phyloP scores from a whole-genome alignment of 371 early-diverging fungal species.

The Smittium culicis region DNA sequence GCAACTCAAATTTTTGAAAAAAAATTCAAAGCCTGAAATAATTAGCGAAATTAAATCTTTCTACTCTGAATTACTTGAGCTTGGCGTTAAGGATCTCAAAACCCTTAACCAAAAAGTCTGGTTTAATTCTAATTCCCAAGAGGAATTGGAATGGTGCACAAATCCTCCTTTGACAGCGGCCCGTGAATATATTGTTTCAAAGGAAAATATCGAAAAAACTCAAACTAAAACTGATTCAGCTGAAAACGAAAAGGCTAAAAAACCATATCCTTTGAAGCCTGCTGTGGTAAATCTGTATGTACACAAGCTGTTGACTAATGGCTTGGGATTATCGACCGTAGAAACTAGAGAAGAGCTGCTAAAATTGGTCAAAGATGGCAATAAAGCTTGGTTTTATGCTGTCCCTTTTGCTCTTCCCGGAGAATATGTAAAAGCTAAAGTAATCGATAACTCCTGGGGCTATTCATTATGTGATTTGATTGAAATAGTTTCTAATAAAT shows the following conservation, averaged over 20 bases:
- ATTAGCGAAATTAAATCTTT: conserved; percentile 5
- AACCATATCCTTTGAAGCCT: not conserved
- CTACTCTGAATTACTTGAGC: not conserved
- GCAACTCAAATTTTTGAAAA: conserved; percentile 1
- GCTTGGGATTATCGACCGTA: conserved; percentile 23
- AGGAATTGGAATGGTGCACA: conserved; percentile 4
- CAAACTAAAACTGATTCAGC: not conserved
- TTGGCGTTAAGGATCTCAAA: not conserved
- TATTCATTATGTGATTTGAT: conserved; percentile 43
- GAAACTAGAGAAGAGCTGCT: conserved; percentile 19
- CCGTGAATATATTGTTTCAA: conserved; percentile 3
- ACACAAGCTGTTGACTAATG: conserved; percentile 23
- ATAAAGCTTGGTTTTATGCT: conserved; percentile 34
- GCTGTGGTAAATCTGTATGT: conserved; percentile 15
- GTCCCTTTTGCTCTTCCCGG: conserved; percentile 39
- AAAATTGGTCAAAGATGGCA: conserved; percentile 12
- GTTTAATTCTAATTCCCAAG: not conserved
- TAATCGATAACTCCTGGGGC: conserved; percentile 40
- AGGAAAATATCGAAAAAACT: conserved; percentile 3
- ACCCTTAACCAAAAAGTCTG: not conserved
- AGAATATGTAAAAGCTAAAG: conserved; percentile 34
- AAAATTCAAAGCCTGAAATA: conserved; percentile 1
- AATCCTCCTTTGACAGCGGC: not conserved
- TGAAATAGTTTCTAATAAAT: conserved; percentile 29
- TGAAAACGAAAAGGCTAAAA: not conserved